These are phyloP conservation scores for Chrysochromulina parva DNA, from an alignment of 78 protist genomes.

Conservation along the genomic window DNA sequence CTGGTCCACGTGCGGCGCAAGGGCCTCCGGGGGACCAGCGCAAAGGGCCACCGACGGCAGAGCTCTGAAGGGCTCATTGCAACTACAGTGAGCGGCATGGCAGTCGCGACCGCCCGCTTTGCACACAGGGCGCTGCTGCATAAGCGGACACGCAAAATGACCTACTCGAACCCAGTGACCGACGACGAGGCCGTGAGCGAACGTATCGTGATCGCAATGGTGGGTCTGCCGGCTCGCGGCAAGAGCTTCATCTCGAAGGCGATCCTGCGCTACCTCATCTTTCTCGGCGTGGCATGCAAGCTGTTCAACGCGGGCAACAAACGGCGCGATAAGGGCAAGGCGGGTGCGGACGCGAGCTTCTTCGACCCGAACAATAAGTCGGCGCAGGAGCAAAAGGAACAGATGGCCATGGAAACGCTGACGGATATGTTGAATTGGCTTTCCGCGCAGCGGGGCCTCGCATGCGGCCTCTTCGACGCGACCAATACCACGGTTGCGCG, in stretches of 20 bases:
- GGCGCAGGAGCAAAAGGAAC: not conserved
- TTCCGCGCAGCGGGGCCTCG: not conserved
- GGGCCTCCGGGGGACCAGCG: too few relatives aligned
- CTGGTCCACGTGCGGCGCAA: too few relatives aligned
- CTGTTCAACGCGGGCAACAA: not conserved
- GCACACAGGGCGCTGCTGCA: too few relatives aligned
- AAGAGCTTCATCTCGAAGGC: not conserved
- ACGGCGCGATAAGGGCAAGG: not conserved
- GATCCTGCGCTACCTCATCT: not conserved
- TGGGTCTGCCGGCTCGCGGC: slow-evolving; percentile 11
- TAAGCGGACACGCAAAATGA: too few relatives aligned
- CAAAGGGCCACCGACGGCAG: too few relatives aligned
- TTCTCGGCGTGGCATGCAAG: not conserved
- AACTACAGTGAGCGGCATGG: too few relatives aligned
- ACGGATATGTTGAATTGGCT: not conserved
- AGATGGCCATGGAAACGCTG: not conserved
- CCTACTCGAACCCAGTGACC: too few relatives aligned
- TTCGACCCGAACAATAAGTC: not conserved
- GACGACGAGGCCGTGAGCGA: not conserved
- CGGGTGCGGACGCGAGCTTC: not conserved
- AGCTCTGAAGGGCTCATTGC: too few relatives aligned
- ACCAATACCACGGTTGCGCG: not conserved
- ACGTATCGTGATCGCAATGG: slow-evolving; percentile 9
- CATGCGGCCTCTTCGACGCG: slow-evolving; percentile 4
- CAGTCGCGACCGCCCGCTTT: too few relatives aligned